Evolutionary conservation across 139 green algal genomes (phyloP), one percentile per base, ranked within the genome.

Genomic region (Haematococcus lacustris): DNA sequence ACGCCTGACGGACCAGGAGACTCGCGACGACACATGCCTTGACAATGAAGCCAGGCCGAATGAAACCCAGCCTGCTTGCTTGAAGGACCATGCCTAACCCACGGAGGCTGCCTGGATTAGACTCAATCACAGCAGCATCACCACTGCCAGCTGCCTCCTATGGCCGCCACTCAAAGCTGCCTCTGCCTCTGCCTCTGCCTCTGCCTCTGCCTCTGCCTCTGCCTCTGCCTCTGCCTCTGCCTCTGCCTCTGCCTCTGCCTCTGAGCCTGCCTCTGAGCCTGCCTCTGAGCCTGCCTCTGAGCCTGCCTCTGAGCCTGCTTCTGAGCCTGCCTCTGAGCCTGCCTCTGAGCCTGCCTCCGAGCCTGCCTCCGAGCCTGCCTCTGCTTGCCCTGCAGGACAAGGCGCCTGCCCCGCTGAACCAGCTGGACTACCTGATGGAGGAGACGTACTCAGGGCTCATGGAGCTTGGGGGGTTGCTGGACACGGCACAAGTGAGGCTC

Each of bases 381-480:
- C 21, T 26, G 34, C 17, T 9, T 38, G 3, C n/a, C 28, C 1
- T 65, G 2, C 73, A 88, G 84, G 87, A 92, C 78, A 82, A 83
- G 70, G 88, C 80, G 60, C 84, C 87, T 3, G 71, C 76, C 3
- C 71, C 84, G 1, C 82, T 92, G 1, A 82, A 75, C 37, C 74
- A 91, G 53, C 78, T 92, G 72, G 87, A 91, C 68, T 38, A 76
- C 71, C 64, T 92, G 41, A 74, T 92, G 76, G 80, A 85, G 65
- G 83, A 86, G 53, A 90, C 80, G 1, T 91, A 87, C 63, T 37
- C 65, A 28, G 38, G 64, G 1, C 57, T 90, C 34, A 79, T 78
- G 47, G 71, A 73, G 1, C 17, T 71, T 26, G 76, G 68, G 17
- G n/a, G 3, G 1, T 30, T 51, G 38, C 53, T 85, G 75, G 84